Base-by-base conservation (phyloP, 495 filamentous ascomycete species). In the Melanomma pulvis-pyrius region DNA sequence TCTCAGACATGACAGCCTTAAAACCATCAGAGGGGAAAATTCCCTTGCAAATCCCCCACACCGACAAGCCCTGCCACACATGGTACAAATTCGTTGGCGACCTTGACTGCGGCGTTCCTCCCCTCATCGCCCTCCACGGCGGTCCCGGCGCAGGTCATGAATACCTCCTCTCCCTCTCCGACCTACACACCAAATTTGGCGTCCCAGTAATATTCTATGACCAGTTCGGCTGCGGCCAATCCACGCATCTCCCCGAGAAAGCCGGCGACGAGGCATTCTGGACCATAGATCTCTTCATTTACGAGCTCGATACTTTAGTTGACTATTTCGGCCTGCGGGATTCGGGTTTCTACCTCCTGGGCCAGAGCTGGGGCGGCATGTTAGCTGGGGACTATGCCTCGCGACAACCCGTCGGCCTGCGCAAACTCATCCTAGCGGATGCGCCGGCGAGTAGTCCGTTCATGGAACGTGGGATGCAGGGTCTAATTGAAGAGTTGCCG, bases 291-390 rank as follows among this genome's bases (percentile, higher is more conserved):
- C 73, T 85, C 0, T 85, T 84, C 71, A 58, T 77, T 28, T 52
- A 55, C 8, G 82, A 86, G 70, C 78, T 84, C 0, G 76, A 82
- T 29, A 84, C 82, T 61, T 66, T 86, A 21, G 61, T 83, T 5
- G 30, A 56, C 13, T 69, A 78, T 22, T 73, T 85, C 0, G 74
- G 67, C 0, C 75, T 84, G 34, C 48, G 58, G 4, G 17, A 65
- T 0, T 46, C 68, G 7, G 63, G 73, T 0, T 82, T 80, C 63
- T 74, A 83, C 59, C 44, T 84, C 0, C 73, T 81, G 3, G 81
- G 83, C 6, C 76, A 81, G 34, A 77, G 73, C 8, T 86, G 82
- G 82, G 83, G 83, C 26, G 83, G 80, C 26, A 81, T 84, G 79
- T 71, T 84, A 0, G 81, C 74, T 1, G 74, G 74, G 4, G 55